Conservation (phyloP, 306 rosid genomes). For the Alnus glutinosa region DNA sequence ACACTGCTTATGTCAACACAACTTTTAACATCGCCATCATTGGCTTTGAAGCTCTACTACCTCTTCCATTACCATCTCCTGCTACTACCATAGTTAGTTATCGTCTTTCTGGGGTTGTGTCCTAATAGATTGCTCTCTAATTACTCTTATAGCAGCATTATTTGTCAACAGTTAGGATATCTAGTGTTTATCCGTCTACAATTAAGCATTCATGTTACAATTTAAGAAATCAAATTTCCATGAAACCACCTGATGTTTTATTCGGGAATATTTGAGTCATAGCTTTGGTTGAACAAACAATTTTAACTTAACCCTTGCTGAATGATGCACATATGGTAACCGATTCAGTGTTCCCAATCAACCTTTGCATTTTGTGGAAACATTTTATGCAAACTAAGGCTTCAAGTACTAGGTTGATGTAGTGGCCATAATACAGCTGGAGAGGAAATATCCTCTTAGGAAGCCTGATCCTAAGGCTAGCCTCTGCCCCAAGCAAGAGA, state of each 20-base stretch:
- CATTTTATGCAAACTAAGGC: neutral
- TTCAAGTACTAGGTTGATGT: neutral
- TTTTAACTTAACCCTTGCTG: no score
- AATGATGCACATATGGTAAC: neutral
- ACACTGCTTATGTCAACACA: neutral
- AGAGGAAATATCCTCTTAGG: neutral
- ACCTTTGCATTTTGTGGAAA: neutral
- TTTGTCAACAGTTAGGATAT: neutral
- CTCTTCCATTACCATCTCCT: neutral
- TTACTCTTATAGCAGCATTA: neutral
- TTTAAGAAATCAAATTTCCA: neutral
- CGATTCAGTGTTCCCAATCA: neutral
- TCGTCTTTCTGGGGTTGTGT: neutral
- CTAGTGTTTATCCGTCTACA: neutral
- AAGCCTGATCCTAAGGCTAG: neutral
- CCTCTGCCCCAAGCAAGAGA: neutral
- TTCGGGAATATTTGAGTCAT: neutral
- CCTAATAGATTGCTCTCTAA: neutral
- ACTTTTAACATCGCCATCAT: neutral
- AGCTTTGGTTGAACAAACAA: neutral
- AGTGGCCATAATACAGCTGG: neutral
- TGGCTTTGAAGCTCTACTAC: neutral
- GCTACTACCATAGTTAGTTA: neutral
- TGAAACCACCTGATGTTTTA: neutral
- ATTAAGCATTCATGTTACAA: neutral